phyloP scores from a whole-genome alignment of 805 yeast species.

The Candida krabiensis region DNA sequence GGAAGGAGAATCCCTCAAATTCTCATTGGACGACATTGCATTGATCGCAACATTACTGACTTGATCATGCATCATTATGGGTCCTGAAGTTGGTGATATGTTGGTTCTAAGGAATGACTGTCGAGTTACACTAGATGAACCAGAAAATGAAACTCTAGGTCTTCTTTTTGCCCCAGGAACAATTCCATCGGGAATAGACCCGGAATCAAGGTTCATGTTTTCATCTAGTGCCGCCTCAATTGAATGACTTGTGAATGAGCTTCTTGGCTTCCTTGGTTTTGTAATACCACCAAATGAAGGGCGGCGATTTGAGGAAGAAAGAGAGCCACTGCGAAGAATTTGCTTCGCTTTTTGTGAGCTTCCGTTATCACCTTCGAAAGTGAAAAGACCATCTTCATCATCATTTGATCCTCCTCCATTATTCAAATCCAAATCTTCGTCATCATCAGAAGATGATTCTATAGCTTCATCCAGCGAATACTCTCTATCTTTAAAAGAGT shows the following conservation, averaged over 20 bases:
- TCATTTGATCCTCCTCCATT: constrained; percentile 37
- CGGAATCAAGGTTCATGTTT: constrained; percentile 21
- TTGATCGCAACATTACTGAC: constrained; percentile 26
- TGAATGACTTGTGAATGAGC: constrained; percentile 32
- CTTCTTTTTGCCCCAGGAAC: constrained; percentile 25
- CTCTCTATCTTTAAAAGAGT: constrained; percentile 29
- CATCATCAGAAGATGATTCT: constrained; percentile 41
- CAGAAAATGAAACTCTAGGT: constrained; percentile 35
- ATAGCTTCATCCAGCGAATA: constrained; percentile 37
- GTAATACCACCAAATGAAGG: constrained; percentile 35
- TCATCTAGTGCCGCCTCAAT: constrained; percentile 34
- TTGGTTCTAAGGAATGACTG: constrained; percentile 41
- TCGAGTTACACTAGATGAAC: constrained; percentile 33
- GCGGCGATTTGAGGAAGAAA: constrained; percentile 22
- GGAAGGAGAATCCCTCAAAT: constrained; percentile 6
- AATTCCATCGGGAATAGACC: constrained; percentile 28
- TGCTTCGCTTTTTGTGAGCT: constrained; percentile 10
- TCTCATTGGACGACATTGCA: constrained; percentile 21
- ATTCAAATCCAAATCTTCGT: constrained; percentile 32
- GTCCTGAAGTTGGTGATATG: constrained; percentile 28
- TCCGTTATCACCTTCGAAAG: constrained; percentile 25
- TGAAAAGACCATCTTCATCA: constrained; percentile 37
- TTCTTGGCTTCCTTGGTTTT: constrained; percentile 35
- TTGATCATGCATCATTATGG: constrained; percentile 27
- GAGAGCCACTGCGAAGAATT: constrained; percentile 22